These are phyloP conservation scores for Fusarium musae DNA, from an alignment of 2,329 filamentous ascomycete genomes.

Conservation along the genomic window DNA sequence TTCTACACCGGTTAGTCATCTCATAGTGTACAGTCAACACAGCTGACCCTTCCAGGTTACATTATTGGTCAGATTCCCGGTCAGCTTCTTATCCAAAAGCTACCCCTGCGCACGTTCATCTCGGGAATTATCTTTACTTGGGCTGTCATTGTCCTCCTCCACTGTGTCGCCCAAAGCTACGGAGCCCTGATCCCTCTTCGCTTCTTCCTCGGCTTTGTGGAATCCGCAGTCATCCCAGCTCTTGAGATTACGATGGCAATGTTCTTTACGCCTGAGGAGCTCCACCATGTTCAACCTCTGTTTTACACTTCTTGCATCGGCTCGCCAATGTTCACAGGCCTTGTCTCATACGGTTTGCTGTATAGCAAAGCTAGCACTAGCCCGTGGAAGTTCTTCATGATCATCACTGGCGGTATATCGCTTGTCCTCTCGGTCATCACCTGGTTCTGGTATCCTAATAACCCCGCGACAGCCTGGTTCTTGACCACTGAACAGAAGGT, in stretches of 20 bases:
- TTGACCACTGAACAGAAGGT: conserved; percentile 1
- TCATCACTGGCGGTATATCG: neutral
- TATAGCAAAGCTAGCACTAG: neutral
- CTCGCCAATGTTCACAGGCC: conserved; percentile 1
- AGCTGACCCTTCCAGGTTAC: neutral
- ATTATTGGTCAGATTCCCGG: neutral
- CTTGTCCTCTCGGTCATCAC: neutral
- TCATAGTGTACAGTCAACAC: fast-evolving
- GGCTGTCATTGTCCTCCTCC: neutral
- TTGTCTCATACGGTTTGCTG: neutral
- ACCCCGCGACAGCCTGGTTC: neutral
- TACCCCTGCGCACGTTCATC: neutral
- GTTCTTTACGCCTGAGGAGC: conserved; percentile 2
- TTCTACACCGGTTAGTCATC: neutral
- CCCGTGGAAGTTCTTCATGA: conserved; percentile 9
- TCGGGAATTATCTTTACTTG: neutral
- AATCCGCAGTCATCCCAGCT: neutral
- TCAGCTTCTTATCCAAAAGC: conserved; percentile 1
- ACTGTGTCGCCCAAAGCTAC: neutral
- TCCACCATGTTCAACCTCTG: neutral
- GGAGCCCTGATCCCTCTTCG: neutral
- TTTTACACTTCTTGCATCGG: conserved; percentile 2
- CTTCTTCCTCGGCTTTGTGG: conserved; percentile 2
- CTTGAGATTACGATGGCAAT: conserved; percentile 1
- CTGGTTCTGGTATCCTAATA: conserved; percentile 2